Conservation (phyloP, 805 yeast species). For the Osmozyma mogii region DNA sequence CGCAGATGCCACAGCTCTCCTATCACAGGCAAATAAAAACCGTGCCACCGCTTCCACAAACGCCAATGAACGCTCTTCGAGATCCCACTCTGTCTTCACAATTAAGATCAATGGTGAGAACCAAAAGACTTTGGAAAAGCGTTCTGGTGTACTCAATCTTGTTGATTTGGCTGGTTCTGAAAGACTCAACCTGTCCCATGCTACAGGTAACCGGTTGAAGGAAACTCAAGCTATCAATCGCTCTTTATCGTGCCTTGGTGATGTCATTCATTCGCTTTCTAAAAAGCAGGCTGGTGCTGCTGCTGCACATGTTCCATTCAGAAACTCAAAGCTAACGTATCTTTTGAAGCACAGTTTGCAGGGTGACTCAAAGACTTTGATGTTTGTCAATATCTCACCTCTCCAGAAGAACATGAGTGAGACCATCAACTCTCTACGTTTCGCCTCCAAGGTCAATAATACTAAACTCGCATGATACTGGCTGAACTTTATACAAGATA, state of each 20-base stretch:
- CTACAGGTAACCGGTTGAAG: slow-evolving; percentile 66
- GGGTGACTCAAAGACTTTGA: slow-evolving; percentile 81
- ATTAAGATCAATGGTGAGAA: slow-evolving; percentile 51
- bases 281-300: slow-evolving; percentile 16
- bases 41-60: slow-evolving; percentile 77
- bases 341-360: slow-evolving; percentile 75
- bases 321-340: slow-evolving; percentile 74
- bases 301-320: slow-evolving; percentile 49
- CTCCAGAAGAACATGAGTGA: slow-evolving; percentile 55
- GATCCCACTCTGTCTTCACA: slow-evolving; percentile 83
- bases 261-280: slow-evolving; percentile 71
- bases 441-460: slow-evolving; percentile 75
- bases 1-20: slow-evolving; percentile 40
- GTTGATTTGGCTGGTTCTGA: slow-evolving; percentile 96
- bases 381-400: slow-evolving; percentile 89
- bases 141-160: slow-evolving; percentile 63
- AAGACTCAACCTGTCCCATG: slow-evolving; percentile 67
- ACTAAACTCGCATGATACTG: slow-evolving; percentile 23
- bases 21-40: slow-evolving; percentile 49
- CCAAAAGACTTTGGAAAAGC: slow-evolving; percentile 25
- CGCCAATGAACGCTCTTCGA: slow-evolving; percentile 76
- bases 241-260: slow-evolving; percentile 82
- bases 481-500: background rate
- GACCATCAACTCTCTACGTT: slow-evolving; percentile 75
- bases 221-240: slow-evolving; percentile 89